Percentiles rank a stretch among this genome's conserved stretches.
Evolutionary conservation across 352 stramenopile genomes (phyloP).

Genomic region (Phytophthora europaea): DNA sequence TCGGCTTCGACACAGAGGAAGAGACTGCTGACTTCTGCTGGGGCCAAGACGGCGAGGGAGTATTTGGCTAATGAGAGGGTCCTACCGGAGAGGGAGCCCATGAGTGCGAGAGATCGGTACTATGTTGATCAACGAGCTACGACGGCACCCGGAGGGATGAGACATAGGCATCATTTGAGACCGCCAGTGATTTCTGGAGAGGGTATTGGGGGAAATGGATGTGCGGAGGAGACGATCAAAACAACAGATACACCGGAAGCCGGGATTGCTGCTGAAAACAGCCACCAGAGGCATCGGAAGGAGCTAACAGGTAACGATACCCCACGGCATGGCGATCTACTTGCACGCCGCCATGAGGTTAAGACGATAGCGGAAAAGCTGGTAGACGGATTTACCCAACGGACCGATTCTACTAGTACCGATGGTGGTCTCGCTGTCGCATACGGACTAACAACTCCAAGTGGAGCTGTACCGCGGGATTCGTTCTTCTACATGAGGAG

Average conservation of each 20-base stretch:
- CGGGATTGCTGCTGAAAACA: neutral
- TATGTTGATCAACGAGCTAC: constrained; percentile 64
- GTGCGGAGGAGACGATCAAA: neutral
- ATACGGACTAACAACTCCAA: constrained; percentile 3
- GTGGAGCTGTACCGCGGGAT: constrained; percentile 35
- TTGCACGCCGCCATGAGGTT: constrained; percentile 56
- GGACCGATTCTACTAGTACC: neutral
- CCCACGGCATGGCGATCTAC: constrained; percentile 49
- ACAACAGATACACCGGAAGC: neutral
- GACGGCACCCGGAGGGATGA: constrained; percentile 41
- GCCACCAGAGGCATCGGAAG: constrained; percentile 1
- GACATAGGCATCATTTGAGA: constrained; percentile 10
- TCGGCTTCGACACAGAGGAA: constrained; percentile 18
- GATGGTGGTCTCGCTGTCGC: neutral
- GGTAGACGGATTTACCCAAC: constrained; percentile 48
- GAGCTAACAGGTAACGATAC: constrained; percentile 1
- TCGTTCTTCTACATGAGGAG: constrained; percentile 84
- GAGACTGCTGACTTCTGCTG: constrained; percentile 11
- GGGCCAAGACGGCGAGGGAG: constrained; percentile 35
- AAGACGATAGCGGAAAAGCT: constrained; percentile 75
- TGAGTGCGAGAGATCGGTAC: constrained; percentile 70
- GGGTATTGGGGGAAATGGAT: constrained; percentile 1
- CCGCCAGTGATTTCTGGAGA: constrained; percentile 10
- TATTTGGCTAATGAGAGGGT: neutral
- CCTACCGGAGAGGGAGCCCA: constrained; percentile 43